Evolutionary conservation across 768 basidiomycete species (phyloP).

Genomic region (Boletus subcaerulescens): DNA sequence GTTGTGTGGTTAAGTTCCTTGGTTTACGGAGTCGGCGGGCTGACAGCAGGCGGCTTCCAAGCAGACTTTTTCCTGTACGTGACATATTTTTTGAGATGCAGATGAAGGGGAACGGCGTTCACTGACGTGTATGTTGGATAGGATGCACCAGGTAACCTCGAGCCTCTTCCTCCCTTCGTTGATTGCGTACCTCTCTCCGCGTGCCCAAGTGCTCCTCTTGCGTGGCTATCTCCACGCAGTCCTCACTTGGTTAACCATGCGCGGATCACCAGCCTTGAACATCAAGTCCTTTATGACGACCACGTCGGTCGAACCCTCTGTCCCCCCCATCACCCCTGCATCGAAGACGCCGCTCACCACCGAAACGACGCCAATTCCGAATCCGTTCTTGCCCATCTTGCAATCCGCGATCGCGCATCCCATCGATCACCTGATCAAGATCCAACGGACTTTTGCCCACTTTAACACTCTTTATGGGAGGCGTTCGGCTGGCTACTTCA

Average conservation of each 20-base stretch:
- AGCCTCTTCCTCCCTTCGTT: constrained; percentile 28
- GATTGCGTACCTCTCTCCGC: constrained; percentile 13
- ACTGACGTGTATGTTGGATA: constrained; percentile 3
- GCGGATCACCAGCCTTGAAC: constrained; percentile 30
- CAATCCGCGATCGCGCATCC: constrained; percentile 37
- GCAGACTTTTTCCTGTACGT: constrained; percentile 51
- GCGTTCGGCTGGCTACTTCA: constrained; percentile 25
- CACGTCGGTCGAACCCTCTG: constrained; percentile 21
- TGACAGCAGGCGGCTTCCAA: constrained; percentile 45
- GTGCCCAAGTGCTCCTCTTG: constrained; percentile 25
- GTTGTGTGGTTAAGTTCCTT: constrained; percentile 52
- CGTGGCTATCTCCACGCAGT: constrained; percentile 26
- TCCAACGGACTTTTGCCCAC: constrained; percentile 35
- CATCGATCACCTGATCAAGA: constrained; percentile 32
- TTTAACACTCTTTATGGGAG: constrained; percentile 32
- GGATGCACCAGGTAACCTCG: constrained; percentile 32
- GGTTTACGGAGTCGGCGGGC: constrained; percentile 58
- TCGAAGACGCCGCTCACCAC: constrained; percentile 3
- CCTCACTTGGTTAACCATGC: constrained; percentile 30
- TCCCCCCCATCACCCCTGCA: not conserved
- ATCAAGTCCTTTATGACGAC: constrained; percentile 31
- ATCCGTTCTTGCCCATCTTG: constrained; percentile 40
- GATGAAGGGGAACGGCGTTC: no score
- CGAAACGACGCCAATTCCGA: constrained; percentile 24
- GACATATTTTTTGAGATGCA: not conserved